phyloP scores from a whole-genome alignment of 805 yeast species.

The Suhomyces xylopsoci region DNA sequence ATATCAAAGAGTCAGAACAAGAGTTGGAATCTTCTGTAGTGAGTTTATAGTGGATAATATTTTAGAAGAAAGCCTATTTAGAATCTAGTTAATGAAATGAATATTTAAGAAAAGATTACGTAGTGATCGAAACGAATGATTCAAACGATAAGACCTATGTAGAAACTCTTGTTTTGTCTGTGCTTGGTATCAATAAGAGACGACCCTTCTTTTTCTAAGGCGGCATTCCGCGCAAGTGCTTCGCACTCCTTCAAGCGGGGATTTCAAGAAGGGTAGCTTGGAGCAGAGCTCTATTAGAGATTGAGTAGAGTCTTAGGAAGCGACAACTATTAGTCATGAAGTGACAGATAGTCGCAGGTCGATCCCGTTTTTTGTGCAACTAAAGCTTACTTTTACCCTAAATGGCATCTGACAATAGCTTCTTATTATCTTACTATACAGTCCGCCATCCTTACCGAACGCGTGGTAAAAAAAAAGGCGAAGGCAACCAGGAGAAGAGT shows the following conservation, averaged over 20 bases:
- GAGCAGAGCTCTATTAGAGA: not conserved
- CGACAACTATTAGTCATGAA: not conserved
- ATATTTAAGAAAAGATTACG: not conserved
- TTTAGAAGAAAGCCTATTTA: not conserved
- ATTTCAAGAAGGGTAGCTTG: not conserved
- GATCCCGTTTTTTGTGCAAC: not conserved
- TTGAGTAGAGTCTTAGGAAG: not conserved
- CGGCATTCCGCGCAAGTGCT: not conserved
- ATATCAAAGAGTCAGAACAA: constrained; percentile 8
- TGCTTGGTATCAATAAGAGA: not conserved
- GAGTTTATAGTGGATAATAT: not conserved
- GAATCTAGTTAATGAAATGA: not conserved
- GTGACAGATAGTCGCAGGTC: not conserved
- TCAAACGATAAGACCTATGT: not conserved
- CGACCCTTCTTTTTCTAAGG: not conserved
- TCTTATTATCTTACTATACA: not conserved
- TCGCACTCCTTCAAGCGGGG: not conserved
- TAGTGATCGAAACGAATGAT: not conserved
- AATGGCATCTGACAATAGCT: not conserved
- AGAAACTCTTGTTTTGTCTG: not conserved
- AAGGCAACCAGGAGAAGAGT: not conserved
- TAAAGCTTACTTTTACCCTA: not conserved
- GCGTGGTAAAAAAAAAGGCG: constrained; percentile 1
- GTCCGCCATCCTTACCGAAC: not conserved
- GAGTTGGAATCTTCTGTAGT: not conserved